Percentiles rank a stretch among this genome's conserved stretches.
Conservation (phyloP, 1,139 yeast genomes). For the Hansenula lynferdii region DNA sequence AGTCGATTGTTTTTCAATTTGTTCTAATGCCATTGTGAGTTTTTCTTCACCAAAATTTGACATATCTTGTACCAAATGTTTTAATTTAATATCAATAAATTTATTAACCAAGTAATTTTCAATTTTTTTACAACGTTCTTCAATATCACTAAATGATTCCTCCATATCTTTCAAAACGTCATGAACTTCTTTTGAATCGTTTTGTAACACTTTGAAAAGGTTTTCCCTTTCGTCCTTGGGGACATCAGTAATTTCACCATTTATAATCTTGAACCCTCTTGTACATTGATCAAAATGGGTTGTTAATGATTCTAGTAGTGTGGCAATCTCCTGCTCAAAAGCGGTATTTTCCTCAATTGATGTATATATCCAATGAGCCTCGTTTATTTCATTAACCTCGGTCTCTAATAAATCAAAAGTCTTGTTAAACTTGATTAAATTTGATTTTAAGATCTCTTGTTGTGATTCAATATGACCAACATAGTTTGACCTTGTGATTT, state of each 20-base stretch:
- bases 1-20: constrained; percentile 20
- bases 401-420: constrained; percentile 16
- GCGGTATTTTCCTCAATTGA: constrained; percentile 37
- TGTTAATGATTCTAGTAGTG: constrained; percentile 64
- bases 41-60: constrained; percentile 18
- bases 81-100: constrained; percentile 19
- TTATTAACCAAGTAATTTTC: constrained; percentile 10
- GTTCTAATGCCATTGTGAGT: constrained; percentile 22
- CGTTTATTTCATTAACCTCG: constrained; percentile 11
- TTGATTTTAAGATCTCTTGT: constrained; percentile 9
- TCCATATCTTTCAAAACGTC: constrained; percentile 29
- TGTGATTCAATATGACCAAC: constrained; percentile 17
- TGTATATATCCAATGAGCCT: constrained; percentile 7
- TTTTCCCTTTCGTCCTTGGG: constrained; percentile 26
- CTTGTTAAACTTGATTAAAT: constrained; percentile 14
- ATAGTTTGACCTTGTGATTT: constrained; percentile 16
- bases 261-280: constrained; percentile 30
- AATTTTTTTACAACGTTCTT: constrained; percentile 26
- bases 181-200: constrained; percentile 34
- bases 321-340: constrained; percentile 68
- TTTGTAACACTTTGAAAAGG: constrained; percentile 33
- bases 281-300: constrained; percentile 79
- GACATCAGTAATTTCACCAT: constrained; percentile 17
- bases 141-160: constrained; percentile 27
- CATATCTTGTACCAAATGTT: constrained; percentile 22